Evolutionary conservation across 345 rosid species (phyloP).

Genomic region (Euphorbia pulcherrima): DNA sequence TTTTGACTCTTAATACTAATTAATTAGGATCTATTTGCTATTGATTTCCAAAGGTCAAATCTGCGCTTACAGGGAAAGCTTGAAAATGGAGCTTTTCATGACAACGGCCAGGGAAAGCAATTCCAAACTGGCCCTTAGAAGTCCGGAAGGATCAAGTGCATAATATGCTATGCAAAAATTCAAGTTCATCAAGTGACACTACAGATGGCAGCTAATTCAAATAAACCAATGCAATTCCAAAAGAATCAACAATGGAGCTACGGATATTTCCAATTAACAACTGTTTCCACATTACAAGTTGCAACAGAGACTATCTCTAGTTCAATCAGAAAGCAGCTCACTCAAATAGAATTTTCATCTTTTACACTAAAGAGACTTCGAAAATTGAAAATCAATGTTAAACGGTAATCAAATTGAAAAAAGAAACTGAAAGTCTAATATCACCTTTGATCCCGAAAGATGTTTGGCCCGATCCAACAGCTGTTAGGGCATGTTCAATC

Average conservation of each 20-base stretch:
- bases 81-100: too few relatives aligned
- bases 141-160: background rate
- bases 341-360: background rate
- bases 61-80: too few relatives aligned
- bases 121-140: background rate
- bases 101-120: too few relatives aligned
- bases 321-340: background rate
- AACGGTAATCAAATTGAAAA: background rate
- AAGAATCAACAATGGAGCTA: background rate
- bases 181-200: background rate
- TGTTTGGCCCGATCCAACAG: conserved; percentile 94
- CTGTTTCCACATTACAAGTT: too few relatives aligned
- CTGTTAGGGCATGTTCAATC: conserved; percentile 92
- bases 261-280: too few relatives aligned
- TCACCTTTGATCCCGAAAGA: conserved; percentile 91
- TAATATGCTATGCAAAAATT: background rate
- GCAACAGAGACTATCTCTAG: too few relatives aligned
- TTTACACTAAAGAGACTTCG: background rate
- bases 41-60: too few relatives aligned
- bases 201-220: background rate
- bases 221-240: background rate
- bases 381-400: background rate
- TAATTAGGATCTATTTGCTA: too few relatives aligned
- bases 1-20: too few relatives aligned
- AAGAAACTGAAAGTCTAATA: background rate